Base-by-base conservation (phyloP, 2,329 filamentous ascomycete genomes). In the Aspergillus persii region DNA sequence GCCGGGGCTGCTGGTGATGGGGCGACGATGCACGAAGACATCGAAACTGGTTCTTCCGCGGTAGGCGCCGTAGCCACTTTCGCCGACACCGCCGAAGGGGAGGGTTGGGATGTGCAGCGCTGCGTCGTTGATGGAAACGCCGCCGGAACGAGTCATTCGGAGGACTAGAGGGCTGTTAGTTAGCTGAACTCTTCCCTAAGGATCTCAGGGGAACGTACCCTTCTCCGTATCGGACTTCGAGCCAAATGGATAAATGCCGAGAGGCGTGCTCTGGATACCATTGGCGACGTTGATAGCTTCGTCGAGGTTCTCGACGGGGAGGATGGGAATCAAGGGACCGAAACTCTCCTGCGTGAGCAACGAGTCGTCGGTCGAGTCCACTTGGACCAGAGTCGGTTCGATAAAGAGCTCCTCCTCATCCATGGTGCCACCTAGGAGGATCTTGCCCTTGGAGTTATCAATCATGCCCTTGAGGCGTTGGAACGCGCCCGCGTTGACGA, bases 361-460 rank as follows among this genome's bases (percentile, higher is more conserved):
- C 7, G 88, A 83, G 77, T 96, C 94, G 52, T 93, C 84, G 15
- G 84, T 72, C 62, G 86, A 87, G 65, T 90, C 83, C 41, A 97
- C 89, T 61, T 91, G 83, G n/a, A 99, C 87, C n/a, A 94, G 87
- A 0, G 95, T 99, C 0, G 93, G 91, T 73, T 94, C 92, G 67
- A 99, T 95, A 77, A 90, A 97, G 53, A 90, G 86, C 33, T 91
- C 84, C 39, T 84, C 81, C 72, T 91, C 88, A 74, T 98, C 92
- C 79, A 90, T 88, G 56, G 88, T 86, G 52, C 95, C 95, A 54
- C 95, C 95, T 69, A 96, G 80, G 52, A 98, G 82, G 63, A 99
- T 92, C 78, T 90, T 90, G 74, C 95, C 95, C 62, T 85, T 84
- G 57, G 86, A 89, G 58, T 86, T 83, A 74, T 96, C 92, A n/a